Evolutionary conservation across 2,329 filamentous ascomycete genomes (phyloP), one percentile per base, ranked within the genome.

Genomic region (Alternaria infectoria): DNA sequence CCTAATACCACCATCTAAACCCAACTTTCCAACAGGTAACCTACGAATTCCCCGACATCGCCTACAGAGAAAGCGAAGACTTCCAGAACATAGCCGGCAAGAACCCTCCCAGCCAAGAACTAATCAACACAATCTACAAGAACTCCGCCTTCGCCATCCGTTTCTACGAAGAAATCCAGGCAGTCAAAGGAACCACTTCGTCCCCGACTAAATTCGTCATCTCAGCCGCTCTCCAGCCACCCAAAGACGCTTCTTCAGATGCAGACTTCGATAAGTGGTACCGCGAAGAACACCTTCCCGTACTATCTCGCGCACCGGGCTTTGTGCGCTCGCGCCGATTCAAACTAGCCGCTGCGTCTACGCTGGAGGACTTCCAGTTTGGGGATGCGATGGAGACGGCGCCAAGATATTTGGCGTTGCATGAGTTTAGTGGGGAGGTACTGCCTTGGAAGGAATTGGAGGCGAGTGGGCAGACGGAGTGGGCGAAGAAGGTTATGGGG

Each of bases 1-100:
- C 26, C 6, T 9, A 7, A 17, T 13, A 47, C 12, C 13, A 3
- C 44, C 15, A 36, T 26, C 54, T 47, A 15, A 45, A 19, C 21
- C 26, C 44, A n/a, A n/a, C n/a, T n/a, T n/a, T n/a, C n/a, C n/a
- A 40, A 19, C 15, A 62, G 59, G 74, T 73, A 0, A 44, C 76
- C 12, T 78, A 77, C 59, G 69, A 73, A 45, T 69, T 78, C 64
- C 64, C 66, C 4, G 70, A 75, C 28, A 21, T 77, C 2, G 64
- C 43, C 5, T 77, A 66, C 52, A 57, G 70, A 15, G 6, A 66
- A 15, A 69, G 47, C 0, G n/a, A 36, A 9, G 74, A 68, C 26
- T 78, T 77, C 59, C 66, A 64, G 11, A 56, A 67, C 3, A 32
- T 79, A 17, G 67, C 73, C 57, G 67, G 68, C 11, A 72, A 75